Evolutionary conservation across 2,329 filamentous ascomycete species (phyloP).

Genomic region (Monosporascus cannonballus): DNA sequence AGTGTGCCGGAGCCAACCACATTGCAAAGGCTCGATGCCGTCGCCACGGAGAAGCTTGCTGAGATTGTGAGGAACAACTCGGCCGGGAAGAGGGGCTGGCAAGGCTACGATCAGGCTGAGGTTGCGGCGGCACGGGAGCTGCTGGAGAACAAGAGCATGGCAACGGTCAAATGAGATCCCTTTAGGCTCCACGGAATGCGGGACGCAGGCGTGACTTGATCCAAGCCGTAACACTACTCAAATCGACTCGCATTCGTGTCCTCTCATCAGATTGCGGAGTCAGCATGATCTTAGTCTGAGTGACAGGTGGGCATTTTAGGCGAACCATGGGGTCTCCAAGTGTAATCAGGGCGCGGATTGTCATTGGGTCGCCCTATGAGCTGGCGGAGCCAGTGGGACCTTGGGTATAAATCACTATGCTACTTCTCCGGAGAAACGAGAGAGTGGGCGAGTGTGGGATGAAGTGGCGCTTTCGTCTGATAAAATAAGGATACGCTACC

Average conservation of each 20-base stretch:
- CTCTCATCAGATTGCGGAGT: neutral
- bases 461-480: too few species aligned
- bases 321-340: neutral
- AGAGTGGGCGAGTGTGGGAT: too few species aligned
- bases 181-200: too few species aligned
- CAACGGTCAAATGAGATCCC: conserved; percentile 36
- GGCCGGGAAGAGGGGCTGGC: conserved; percentile 59
- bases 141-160: conserved; percentile 46
- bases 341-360: neutral
- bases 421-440: too few species aligned
- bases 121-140: conserved; percentile 65
- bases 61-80: conserved; percentile 66
- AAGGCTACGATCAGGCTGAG: conserved; percentile 67
- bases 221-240: too few species aligned
- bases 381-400: neutral
- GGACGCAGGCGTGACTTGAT: too few species aligned
- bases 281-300: neutral
- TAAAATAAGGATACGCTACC: too few species aligned
- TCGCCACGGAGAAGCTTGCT: conserved; percentile 66
- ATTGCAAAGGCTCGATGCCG: conserved; percentile 62
- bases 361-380: neutral
- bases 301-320: neutral
- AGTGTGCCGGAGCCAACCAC: conserved; percentile 50
- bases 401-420: neutral
- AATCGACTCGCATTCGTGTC: too few species aligned